A percentile compares a stretch with the other conserved stretches of the same genome.
phyloP scores from a whole-genome alignment of 2,329 filamentous ascomycete genomes.

The Diplodia seriata region DNA sequence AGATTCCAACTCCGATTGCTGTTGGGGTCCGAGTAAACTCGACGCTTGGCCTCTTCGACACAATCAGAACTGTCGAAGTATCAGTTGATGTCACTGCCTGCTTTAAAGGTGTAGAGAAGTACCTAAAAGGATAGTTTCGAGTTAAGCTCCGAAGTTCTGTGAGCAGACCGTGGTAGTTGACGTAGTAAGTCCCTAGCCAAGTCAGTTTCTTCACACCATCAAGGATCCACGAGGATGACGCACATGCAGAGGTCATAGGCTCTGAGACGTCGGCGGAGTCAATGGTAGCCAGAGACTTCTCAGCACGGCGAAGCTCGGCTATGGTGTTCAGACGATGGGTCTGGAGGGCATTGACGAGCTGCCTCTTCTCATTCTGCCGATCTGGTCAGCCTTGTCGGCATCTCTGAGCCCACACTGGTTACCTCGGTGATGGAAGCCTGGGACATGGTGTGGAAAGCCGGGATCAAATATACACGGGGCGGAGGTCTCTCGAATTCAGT shows the following conservation, averaged over 20 bases:
- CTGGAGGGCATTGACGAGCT: constrained; percentile 68
- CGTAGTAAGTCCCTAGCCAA: constrained; percentile 65
- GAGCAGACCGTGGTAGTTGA: constrained; percentile 72
- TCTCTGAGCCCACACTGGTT: constrained; percentile 23
- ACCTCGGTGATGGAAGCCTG: constrained; percentile 40
- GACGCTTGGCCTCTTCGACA: constrained; percentile 68
- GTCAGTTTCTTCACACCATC: not conserved
- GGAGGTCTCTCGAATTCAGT: constrained; percentile 35
- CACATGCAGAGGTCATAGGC: constrained; percentile 73
- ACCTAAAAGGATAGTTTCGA: constrained; percentile 68
- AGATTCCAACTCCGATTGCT: constrained; percentile 78
- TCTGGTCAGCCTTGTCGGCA: not conserved
- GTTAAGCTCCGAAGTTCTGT: constrained; percentile 74
- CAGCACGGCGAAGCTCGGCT: constrained; percentile 73
- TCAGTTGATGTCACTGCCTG: not conserved
- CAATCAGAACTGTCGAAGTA: constrained; percentile 59
- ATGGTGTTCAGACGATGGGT: constrained; percentile 76
- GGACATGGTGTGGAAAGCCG: constrained; percentile 42
- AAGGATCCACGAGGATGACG: constrained; percentile 2
- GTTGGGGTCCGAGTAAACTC: constrained; percentile 68
- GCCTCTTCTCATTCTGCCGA: constrained; percentile 54
- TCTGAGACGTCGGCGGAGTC: constrained; percentile 66
- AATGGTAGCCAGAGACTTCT: constrained; percentile 67
- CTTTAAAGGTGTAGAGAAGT: too few relatives aligned
- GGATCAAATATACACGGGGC: constrained; percentile 38